Conservation (phyloP, 257 asterid genomes). For the Perilla frutescens region DNA sequence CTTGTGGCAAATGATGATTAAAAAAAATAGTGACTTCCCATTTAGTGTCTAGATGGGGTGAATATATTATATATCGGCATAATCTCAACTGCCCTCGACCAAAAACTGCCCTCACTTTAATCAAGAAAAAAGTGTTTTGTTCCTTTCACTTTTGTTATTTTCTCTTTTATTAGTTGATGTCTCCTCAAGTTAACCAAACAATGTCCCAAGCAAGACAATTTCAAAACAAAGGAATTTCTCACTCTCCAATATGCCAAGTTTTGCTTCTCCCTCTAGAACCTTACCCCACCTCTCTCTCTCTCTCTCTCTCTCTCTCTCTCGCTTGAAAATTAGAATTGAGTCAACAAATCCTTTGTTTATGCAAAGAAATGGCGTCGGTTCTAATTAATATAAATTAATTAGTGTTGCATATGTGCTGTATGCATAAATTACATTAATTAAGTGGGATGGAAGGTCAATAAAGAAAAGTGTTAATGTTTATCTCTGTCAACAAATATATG, state of each 20-base stretch:
- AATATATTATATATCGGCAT: no score
- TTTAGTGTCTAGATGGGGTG: no score
- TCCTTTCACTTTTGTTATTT: background rate
- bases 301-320: conserved; percentile 2
- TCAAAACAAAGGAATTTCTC: background rate
- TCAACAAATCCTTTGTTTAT: conserved; percentile 27
- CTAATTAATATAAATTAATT: background rate
- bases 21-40: no score
- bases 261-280: conserved; percentile 26
- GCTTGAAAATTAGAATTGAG: conserved; percentile 15
- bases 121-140: background rate
- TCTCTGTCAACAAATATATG: conserved; percentile 35
- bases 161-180: conserved; percentile 24
- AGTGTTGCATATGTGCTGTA: background rate
- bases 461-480: conserved; percentile 32
- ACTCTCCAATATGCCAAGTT: background rate
- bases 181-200: conserved; percentile 29
- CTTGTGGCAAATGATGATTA: no score
- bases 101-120: conserved; percentile 27
- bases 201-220: conserved; percentile 33
- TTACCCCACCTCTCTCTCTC: background rate
- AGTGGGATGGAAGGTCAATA: conserved; percentile 41
- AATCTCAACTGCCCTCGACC: conserved; percentile 34
- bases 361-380: conserved; percentile 36
- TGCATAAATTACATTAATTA: conserved; percentile 17